A percentile compares a stretch with the other conserved stretches of the same genome.
Conservation (phyloP, 306 rosid species). For the Vigna nakashimae region DNA sequence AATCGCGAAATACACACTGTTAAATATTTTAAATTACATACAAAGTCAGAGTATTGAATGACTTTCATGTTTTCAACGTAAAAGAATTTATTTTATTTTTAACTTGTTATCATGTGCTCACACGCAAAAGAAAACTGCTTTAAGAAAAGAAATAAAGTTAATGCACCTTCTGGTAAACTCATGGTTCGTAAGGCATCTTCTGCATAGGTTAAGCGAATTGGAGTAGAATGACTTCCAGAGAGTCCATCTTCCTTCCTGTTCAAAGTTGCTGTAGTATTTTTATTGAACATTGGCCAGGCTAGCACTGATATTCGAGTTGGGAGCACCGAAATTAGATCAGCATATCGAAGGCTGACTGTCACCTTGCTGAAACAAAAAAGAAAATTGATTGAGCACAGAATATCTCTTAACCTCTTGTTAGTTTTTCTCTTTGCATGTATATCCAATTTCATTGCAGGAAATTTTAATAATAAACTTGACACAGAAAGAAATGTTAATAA, state of each 20-base stretch:
- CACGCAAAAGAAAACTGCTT: neutral
- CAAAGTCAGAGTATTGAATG: neutral
- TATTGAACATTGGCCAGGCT: slow-evolving; percentile 78
- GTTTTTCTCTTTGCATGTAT: neutral
- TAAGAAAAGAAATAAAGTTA: slow-evolving; percentile 39
- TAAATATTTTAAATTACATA: neutral
- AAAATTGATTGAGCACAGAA: slow-evolving; percentile 46
- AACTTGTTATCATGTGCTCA: neutral
- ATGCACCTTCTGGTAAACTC: slow-evolving; percentile 90
- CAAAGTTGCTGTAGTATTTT: slow-evolving; percentile 48
- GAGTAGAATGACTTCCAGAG: slow-evolving; percentile 55
- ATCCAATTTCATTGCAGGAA: slow-evolving; percentile 6
- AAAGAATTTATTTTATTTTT: neutral
- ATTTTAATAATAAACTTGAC: neutral
- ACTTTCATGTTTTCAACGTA: neutral
- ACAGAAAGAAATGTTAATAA: slow-evolving; percentile 14
- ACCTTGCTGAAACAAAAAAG: slow-evolving; percentile 76
- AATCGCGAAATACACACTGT: neutral
- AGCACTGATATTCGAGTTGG: slow-evolving; percentile 74
- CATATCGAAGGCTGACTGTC: slow-evolving; percentile 82
- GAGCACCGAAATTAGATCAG: slow-evolving; percentile 77
- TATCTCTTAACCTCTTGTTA: slow-evolving; percentile 3
- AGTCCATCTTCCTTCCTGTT: slow-evolving; percentile 70
- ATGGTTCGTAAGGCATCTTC: slow-evolving; percentile 86
- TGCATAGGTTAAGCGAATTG: slow-evolving; percentile 78